These are phyloP conservation scores for Agastache rugosa DNA, from an alignment of 257 asterid species.

Conservation along the genomic window DNA sequence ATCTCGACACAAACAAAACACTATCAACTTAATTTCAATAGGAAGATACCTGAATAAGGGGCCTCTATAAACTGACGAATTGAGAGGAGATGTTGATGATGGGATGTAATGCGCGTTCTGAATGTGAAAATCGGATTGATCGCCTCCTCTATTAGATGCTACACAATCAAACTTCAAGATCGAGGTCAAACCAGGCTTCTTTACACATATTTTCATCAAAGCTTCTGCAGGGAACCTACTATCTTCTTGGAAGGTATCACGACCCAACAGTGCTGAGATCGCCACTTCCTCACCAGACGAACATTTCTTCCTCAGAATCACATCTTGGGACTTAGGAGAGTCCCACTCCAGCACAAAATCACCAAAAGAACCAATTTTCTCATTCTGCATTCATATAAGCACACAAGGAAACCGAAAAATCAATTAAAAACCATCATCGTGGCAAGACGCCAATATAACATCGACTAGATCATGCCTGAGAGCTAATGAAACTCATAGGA, in stretches of 20 bases:
- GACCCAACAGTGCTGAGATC: constrained; percentile 73
- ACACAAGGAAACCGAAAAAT: neutral
- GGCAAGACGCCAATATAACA: neutral
- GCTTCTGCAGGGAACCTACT: constrained; percentile 60
- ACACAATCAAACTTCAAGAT: constrained; percentile 85
- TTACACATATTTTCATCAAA: constrained; percentile 78
- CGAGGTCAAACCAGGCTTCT: constrained; percentile 77
- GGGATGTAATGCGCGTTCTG: constrained; percentile 59
- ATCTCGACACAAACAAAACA: constrained; percentile 20
- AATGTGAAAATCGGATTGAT: constrained; percentile 52
- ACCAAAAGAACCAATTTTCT: constrained; percentile 57
- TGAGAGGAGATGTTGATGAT: constrained; percentile 48
- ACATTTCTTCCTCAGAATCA: constrained; percentile 66
- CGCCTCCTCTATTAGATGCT: constrained; percentile 51
- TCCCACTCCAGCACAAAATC: constrained; percentile 85
- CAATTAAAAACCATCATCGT: neutral
- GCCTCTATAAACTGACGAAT: constrained; percentile 57
- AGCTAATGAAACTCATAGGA: neutral
- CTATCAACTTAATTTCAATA: constrained; percentile 3
- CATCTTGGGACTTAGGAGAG: constrained; percentile 66
- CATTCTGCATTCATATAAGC: constrained; percentile 48
- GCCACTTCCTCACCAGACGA: constrained; percentile 86
- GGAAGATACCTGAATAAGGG: constrained; percentile 69
- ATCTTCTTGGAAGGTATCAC: constrained; percentile 44
- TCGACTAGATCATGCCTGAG: neutral